A percentile compares a stretch with the other conserved stretches of the same genome.
Conservation (phyloP, 2,329 filamentous ascomycete genomes). For the Cyphellophora europaea region DNA sequence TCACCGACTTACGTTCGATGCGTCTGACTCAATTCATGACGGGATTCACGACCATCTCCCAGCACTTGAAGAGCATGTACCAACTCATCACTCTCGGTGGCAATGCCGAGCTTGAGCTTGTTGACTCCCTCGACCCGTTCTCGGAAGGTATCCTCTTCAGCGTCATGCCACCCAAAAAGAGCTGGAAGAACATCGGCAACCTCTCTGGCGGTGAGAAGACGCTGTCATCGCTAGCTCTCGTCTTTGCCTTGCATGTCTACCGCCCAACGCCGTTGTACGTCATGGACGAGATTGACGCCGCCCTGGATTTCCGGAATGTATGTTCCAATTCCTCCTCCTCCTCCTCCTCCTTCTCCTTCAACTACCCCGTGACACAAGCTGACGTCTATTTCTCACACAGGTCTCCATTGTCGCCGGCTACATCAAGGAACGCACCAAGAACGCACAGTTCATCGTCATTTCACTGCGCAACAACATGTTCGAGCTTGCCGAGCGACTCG, state of each 20-base stretch:
- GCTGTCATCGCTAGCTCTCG: slow-evolving; percentile 78
- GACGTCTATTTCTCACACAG: slow-evolving; percentile 32
- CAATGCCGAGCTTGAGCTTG: slow-evolving; percentile 92
- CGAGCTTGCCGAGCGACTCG: slow-evolving; percentile 86
- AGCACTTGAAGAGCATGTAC: slow-evolving; percentile 98
- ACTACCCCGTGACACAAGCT: slow-evolving; percentile 8
- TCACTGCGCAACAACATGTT: slow-evolving; percentile 99
- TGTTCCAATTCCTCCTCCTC: slow-evolving; percentile 32
- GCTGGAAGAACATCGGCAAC: slow-evolving; percentile 99
- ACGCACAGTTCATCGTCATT: slow-evolving; percentile 98
- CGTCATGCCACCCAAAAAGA: slow-evolving; percentile 99
- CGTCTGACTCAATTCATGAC: slow-evolving; percentile 97
- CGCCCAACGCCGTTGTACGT: slow-evolving; percentile 96
- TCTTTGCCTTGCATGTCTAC: slow-evolving; percentile 98
- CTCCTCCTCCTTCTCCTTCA: background rate
- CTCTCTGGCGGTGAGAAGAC: slow-evolving; percentile 96
- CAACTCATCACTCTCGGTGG: slow-evolving; percentile 99
- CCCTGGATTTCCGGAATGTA: slow-evolving; percentile 94
- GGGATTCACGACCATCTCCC: slow-evolving; percentile 86
- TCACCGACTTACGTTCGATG: slow-evolving; percentile 81
- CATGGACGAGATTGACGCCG: slow-evolving; percentile 99
- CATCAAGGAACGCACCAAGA: slow-evolving; percentile 98
- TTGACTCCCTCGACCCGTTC: slow-evolving; percentile 93
- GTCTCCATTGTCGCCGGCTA: slow-evolving; percentile 97
- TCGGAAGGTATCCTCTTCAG: slow-evolving; percentile 93